Evolutionary conservation across 176 grass and related monocot genomes (phyloP).

Genomic region (Neostapfia colusana): DNA sequence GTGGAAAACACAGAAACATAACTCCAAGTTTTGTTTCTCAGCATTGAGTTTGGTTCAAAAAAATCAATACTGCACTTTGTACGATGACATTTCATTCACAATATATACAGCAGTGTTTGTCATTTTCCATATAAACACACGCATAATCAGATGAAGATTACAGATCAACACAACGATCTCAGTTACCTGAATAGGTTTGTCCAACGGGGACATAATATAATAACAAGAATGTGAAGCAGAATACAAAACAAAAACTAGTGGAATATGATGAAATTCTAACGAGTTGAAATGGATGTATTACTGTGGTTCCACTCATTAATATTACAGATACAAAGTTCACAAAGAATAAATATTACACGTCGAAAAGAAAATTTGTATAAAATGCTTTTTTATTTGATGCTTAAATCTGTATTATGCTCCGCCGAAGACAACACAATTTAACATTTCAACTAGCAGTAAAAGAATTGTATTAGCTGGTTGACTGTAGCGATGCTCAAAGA

Average conservation of each 20-base stretch:
- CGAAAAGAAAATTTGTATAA: constrained; percentile 8
- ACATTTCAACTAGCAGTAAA: constrained; percentile 38
- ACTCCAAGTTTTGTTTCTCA: too few relatives aligned
- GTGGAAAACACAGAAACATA: too few relatives aligned
- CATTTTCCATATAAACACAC: background rate
- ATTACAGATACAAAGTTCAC: background rate
- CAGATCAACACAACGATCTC: background rate
- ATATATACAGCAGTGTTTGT: too few relatives aligned
- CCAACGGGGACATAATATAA: background rate
- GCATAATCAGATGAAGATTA: background rate
- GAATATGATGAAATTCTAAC: background rate
- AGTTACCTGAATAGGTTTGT: background rate
- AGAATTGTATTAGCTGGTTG: constrained; percentile 43
- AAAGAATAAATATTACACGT: background rate
- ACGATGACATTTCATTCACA: too few relatives aligned
- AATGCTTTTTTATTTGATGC: constrained; percentile 15
- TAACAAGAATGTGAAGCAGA: background rate
- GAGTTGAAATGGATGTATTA: background rate
- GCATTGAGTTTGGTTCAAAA: too few relatives aligned
- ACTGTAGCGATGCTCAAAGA: constrained; percentile 30
- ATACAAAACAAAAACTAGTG: background rate
- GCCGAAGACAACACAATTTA: constrained; percentile 21
- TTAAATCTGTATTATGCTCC: constrained; percentile 14
- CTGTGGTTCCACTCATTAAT: constrained; percentile 16
- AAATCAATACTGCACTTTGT: too few relatives aligned